Evolutionary conservation across 106 monocot genomes (phyloP), one percentile per base, ranked within the genome.

Genomic region (Apostasia shenzhenica): DNA sequence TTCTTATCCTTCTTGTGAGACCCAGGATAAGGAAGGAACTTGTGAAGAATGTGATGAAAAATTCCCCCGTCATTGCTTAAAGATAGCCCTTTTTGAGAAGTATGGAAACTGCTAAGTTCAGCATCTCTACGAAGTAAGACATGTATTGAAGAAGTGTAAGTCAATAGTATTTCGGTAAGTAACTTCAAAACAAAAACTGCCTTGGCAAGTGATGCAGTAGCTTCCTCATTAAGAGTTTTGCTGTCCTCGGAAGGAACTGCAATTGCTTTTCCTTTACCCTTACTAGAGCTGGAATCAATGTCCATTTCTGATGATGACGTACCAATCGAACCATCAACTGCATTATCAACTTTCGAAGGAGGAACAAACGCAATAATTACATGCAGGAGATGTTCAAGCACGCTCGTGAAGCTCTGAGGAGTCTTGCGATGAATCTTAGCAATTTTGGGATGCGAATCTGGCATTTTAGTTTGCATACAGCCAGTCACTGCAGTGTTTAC

Each of bases 381-480:
- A 80, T 99, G 93, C 65, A 99, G 75, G 14, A 99, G 83, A 70
- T 90, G 75, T 43, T 99, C 99, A 76, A 93, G 90, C 37, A 93
- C 93, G 68, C 75, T 72, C 7, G 82, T 81, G 75, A 99, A 99
- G 76, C 90, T 99, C 43, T 81, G 99, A 51, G 93, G 92, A 42
- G 90, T 76, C 75, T 88, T 99, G 49, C 84, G 57, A 74, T 93
- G 92, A 57, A 66, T 68, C 80, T 99, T 99, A 8, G 46, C 73
- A 77, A 43, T 81, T 80, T 90, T 99, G 2, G 70, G 53, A 68
- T 70, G 90, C 49, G 81, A 70, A 57, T 99, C 99, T 55, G 75
- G 41, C 10, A 69, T 57, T 81, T 90, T 94, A 67, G 14, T 76
- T 13, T 71, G 74, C 2, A 68, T 77, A 48, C 59, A 61, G 6